These are phyloP conservation scores for Rhizophora apiculata DNA, from an alignment of 345 rosid genomes.

Conservation along the genomic window DNA sequence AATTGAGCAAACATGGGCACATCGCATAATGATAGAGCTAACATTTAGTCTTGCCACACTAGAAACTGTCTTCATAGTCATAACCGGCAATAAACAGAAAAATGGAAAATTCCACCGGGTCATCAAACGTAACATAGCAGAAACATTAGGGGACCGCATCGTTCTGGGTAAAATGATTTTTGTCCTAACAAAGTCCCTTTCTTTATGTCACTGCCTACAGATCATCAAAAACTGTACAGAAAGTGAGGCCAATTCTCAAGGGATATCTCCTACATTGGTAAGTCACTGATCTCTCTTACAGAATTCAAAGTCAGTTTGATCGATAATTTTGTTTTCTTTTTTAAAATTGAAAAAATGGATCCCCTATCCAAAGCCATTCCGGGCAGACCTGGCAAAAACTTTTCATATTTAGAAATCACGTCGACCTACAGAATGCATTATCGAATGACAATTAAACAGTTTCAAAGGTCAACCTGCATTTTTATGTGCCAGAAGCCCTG, in stretches of 20 bases:
- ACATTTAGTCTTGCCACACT: neutral
- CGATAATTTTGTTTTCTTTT: constrained; percentile 1
- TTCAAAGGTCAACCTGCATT: constrained; percentile 16
- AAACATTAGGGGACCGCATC: neutral
- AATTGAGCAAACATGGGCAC: no score
- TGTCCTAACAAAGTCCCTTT: no score
- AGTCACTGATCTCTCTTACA: constrained; percentile 16
- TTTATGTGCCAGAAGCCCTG: neutral
- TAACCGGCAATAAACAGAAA: neutral
- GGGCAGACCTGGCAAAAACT: constrained; percentile 13
- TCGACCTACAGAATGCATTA: neutral
- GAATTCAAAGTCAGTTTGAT: constrained; percentile 1
- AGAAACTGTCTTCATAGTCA: neutral
- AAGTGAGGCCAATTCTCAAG: neutral
- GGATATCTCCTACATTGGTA: neutral
- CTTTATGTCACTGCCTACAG: neutral
- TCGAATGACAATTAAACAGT: constrained; percentile 4
- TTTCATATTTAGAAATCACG: neutral
- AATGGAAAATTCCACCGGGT: neutral
- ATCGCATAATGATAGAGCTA: no score
- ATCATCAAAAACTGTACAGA: neutral
- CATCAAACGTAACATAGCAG: neutral
- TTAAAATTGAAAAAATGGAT: constrained; percentile 11
- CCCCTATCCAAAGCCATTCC: constrained; percentile 12
- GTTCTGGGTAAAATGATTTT: neutral